Percentiles rank a stretch among this genome's conserved stretches.
Conservation (phyloP, 2,329 filamentous ascomycete species). For the Geosmithia putterillii region DNA sequence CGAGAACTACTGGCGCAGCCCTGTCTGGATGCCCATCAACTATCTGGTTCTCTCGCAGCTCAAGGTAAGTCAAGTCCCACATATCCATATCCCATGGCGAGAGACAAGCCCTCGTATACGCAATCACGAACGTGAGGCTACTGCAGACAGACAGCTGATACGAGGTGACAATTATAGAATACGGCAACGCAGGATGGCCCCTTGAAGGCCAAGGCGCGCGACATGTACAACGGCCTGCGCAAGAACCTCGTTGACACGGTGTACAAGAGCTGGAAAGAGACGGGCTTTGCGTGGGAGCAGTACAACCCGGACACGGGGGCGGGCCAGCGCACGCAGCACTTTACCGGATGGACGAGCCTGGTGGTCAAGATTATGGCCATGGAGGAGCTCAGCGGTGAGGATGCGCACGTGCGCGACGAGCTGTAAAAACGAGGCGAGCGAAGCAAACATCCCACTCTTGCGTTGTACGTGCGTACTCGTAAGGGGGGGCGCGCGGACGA, state of each 20-base stretch:
- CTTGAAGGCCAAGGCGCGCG: slow-evolving; percentile 53
- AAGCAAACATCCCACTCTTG: no score
- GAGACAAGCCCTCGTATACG: no score
- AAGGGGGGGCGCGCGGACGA: no score
- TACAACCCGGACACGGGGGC: slow-evolving; percentile 87
- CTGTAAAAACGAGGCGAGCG: slow-evolving; percentile 17
- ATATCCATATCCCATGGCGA: no score
- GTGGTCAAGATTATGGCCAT: slow-evolving; percentile 97
- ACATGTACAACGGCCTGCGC: slow-evolving; percentile 65
- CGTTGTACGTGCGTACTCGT: no score
- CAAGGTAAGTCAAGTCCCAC: no score
- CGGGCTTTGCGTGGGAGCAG: slow-evolving; percentile 97
- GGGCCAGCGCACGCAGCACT: slow-evolving; percentile 94
- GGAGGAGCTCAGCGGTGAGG: slow-evolving; percentile 48
- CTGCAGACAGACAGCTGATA: no score
- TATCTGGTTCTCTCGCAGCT: slow-evolving; percentile 75
- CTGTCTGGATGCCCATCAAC: slow-evolving; percentile 94
- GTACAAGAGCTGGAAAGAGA: slow-evolving; percentile 76
- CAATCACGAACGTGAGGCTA: no score
- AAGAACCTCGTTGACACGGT: slow-evolving; percentile 82
- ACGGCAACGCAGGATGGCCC: slow-evolving; percentile 55
- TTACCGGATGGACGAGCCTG: slow-evolving; percentile 97
- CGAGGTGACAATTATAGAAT: no score
- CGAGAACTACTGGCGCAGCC: slow-evolving; percentile 95
- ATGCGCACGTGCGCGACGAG: slow-evolving; percentile 28